Evolutionary conservation across 495 filamentous ascomycete genomes (phyloP).

Genomic region (Achaetomiella virescens): DNA sequence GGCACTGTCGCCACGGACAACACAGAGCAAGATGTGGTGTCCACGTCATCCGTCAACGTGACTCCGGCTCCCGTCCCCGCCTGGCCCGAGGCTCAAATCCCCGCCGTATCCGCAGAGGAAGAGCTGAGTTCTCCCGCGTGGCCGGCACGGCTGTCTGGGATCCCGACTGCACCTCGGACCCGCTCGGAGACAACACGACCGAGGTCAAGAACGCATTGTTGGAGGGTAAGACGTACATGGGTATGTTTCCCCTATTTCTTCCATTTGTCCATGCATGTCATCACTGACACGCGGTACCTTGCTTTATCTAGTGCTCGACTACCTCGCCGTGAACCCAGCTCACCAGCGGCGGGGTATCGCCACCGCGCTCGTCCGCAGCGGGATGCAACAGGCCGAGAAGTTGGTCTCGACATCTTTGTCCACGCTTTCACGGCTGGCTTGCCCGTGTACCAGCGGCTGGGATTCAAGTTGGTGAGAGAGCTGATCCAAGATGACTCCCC

Average conservation of each 20-base stretch:
- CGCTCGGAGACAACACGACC: neutral
- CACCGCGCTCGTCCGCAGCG: conserved; percentile 23
- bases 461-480: conserved; percentile 22
- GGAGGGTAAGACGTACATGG: conserved; percentile 18
- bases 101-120: conserved; percentile 16
- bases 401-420: conserved; percentile 26
- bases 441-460: conserved; percentile 26
- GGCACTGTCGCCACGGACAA: too few species aligned
- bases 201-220: conserved; percentile 9
- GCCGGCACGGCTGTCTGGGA: conserved; percentile 13
- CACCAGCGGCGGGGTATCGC: conserved; percentile 28
- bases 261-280: neutral
- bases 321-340: conserved; percentile 32
- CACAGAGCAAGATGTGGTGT: too few species aligned
- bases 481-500: conserved; percentile 29
- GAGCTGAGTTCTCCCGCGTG: conserved; percentile 17
- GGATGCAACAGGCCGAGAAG: conserved; percentile 27
- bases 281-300: neutral
- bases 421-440: conserved; percentile 22
- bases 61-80: too few species aligned
- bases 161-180: conserved; percentile 5
- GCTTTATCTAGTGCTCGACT: conserved; percentile 20
- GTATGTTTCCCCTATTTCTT: conserved; percentile 6
- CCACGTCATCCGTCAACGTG: too few species aligned
- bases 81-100: conserved; percentile 10